Conservation (phyloP, 176 grass and related monocot genomes). For the Carex cristatella region DNA sequence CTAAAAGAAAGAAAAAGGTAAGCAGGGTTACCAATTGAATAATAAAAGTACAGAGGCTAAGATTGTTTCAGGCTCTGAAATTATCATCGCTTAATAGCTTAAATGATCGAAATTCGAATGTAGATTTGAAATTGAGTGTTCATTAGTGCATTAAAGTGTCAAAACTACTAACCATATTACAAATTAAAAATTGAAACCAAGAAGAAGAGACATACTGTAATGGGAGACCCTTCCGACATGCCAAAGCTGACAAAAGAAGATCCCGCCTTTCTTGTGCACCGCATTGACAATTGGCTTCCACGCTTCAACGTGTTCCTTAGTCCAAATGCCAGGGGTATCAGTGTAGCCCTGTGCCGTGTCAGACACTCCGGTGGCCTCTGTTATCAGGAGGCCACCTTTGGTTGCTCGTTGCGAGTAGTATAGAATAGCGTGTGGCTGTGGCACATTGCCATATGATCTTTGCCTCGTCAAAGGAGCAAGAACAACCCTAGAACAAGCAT, state of each 20-base stretch:
- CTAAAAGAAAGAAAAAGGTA: constrained; percentile 7
- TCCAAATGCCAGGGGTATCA: constrained; percentile 45
- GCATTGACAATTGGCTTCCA: constrained; percentile 50
- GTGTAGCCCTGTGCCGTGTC: constrained; percentile 46
- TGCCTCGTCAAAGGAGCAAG: constrained; percentile 46
- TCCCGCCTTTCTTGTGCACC: constrained; percentile 39
- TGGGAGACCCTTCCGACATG: constrained; percentile 43
- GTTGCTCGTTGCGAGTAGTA: constrained; percentile 45
- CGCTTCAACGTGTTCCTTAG: constrained; percentile 27
- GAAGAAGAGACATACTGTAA: constrained; percentile 9
- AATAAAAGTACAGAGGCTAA: neutral
- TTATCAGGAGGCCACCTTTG: constrained; percentile 34
- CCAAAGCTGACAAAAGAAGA: constrained; percentile 65
- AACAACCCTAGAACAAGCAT: constrained; percentile 31
- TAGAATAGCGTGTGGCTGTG: constrained; percentile 35
- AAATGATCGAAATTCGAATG: too few relatives aligned
- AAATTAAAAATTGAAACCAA: neutral
- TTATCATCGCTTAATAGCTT: too few relatives aligned
- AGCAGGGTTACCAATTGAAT: neutral
- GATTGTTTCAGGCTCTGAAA: neutral
- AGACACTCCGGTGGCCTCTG: constrained; percentile 48
- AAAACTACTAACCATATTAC: neutral
- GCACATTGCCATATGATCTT: constrained; percentile 50
- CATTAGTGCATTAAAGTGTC: neutral
- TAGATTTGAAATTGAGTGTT: neutral